Evolutionary conservation across 495 filamentous ascomycete genomes (phyloP), one percentile per base, ranked within the genome.

Genomic region (Hamigera avellanea): DNA sequence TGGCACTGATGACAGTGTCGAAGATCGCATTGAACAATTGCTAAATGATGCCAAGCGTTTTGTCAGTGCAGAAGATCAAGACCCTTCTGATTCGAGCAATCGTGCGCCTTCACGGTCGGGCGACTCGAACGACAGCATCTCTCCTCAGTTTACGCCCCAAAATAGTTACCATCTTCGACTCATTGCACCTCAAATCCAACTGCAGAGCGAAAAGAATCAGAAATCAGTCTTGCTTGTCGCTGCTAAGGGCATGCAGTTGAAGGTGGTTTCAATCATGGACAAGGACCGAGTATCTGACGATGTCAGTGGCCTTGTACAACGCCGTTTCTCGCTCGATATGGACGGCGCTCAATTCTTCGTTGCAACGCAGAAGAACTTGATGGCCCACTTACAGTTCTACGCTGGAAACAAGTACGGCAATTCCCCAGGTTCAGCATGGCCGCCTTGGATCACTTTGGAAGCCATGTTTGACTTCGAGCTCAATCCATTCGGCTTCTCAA

Each of bases 271-370:
- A 36, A 88, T 98, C 42, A 94, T 98, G 80, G 91, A 98, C 54
- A 95, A 93, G 53, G 81, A 86, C 44, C 78, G 91, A 32, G 73
- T 95, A 28, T 81, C 74, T 23, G 91, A 98, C 52, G 82, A 87
- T 56, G 86, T 98, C 46, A 91, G 84, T 46, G 91, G 91, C 36
- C 66, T 98, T 33, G 88, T 98, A 3, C 93, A 96, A 46, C 82
- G 86, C 16, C 84, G 89, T 14, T 94, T 96, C 60, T 76, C 85
- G 26, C 78, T 93, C 33, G 83, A 85, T 37, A 93, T 95, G 78
- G 89, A 96, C 53, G 91, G 86, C 44, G 81, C 89, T 19, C 91
- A 98, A 51, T 94, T 98, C 56, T 98, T 96, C 51, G 91, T 96
- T 35, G 93, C 91, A 6, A 87, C 85, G 39, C 80, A 87, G 42